Base-by-base conservation (phyloP, 2,329 filamentous ascomycete genomes). In the Claviceps paspali region DNA sequence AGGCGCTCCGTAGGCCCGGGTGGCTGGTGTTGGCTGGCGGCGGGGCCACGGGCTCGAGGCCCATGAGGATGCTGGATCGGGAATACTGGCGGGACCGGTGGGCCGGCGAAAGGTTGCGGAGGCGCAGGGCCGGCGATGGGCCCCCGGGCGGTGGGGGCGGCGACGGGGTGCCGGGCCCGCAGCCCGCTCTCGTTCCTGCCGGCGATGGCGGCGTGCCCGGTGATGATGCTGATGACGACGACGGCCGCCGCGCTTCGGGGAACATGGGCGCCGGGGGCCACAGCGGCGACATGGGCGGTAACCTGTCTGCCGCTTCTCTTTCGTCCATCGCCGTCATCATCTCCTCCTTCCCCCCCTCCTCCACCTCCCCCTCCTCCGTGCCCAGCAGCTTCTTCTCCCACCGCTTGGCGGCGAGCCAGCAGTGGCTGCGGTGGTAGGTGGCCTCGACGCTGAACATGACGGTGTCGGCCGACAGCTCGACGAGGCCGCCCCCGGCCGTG, bases 401-500 rank as follows among this genome's bases (percentile, higher is more conserved):
- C 30, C 58, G 52, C 45, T 68, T 65, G 17, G 67, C 68, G 2
- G 64, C 66, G 23, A 67, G 53, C 68, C 68, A 72, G 52, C 68
- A 72, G 55, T 72, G 67, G 37, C 65, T 69, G 36, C 71, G 67
- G 45, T 70, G 67, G 48, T 74, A 74, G 14, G 68, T 73, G 11
- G 70, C 71, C 50, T 76, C 71, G 35, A 73, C 68, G 42, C 70
- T 74, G 50, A 73, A 74, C 51, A 74, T 63, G 44, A 76, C 67
- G 5, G 71, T 67, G 48, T 76, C 72, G 38, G 70, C 61, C 2
- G 70, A 73, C 15, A 76, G 61, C 55, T 76, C 69, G 21, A 76
- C 72, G 23, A 70, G 53, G 7, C 64, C 65, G 10, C 65, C 67
- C 23, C 68, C 67, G 14, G 80, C 83, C 3, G 81, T 76, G 5